Conservation (phyloP, 164 flowering plant genomes). For the Piper longum region DNA sequence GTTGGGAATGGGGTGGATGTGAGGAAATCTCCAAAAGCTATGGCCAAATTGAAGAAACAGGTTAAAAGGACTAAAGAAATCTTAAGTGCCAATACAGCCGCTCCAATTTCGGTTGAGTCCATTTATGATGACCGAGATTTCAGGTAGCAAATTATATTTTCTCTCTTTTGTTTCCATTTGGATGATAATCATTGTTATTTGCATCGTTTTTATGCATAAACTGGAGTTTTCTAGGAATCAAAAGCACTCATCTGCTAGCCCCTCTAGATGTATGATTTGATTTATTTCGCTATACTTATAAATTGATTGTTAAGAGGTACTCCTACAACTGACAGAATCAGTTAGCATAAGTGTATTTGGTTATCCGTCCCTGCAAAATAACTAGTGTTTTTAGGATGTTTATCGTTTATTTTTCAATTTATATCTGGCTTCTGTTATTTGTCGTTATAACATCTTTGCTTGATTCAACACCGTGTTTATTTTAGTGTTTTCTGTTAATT, state of each 20-base stretch:
- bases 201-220: too few species aligned
- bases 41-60: conserved; percentile 97
- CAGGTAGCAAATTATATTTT: conserved; percentile 30
- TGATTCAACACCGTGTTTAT: not conserved
- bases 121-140: conserved; percentile 80
- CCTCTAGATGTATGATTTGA: too few species aligned
- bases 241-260: too few species aligned
- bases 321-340: too few species aligned
- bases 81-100: conserved; percentile 82
- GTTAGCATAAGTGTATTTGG: too few species aligned
- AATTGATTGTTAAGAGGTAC: too few species aligned
- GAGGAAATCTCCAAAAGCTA: conserved; percentile 77
- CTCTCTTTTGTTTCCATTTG: not conserved
- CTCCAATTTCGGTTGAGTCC: conserved; percentile 96
- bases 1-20: conserved; percentile 80
- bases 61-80: conserved; percentile 98
- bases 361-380: not conserved
- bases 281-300: too few species aligned
- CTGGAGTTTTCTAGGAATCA: too few species aligned
- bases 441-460: too few species aligned
- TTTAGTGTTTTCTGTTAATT: not conserved
- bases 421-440: not conserved
- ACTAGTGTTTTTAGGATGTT: not conserved
- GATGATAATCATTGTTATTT: too few species aligned
- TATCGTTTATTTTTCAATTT: too few species aligned